A percentile compares a stretch with the other conserved stretches of the same genome.
phyloP scores from a whole-genome alignment of 331 rosid genomes.

The Malus hybrid region DNA sequence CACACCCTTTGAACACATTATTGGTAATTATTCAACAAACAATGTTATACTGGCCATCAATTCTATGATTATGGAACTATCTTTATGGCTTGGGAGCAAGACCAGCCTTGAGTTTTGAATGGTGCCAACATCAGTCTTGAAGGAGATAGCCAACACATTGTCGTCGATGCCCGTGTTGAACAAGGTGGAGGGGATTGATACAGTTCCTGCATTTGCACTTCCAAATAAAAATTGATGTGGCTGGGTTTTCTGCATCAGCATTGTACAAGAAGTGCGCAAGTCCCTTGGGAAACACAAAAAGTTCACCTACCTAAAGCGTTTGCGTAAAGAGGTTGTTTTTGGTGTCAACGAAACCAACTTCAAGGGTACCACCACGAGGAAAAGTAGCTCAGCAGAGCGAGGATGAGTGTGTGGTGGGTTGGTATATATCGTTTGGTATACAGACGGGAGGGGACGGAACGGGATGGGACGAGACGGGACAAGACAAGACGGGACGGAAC shows the following conservation, averaged over 20 bases:
- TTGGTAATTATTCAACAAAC: not conserved
- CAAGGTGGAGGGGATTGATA: constrained; percentile 10
- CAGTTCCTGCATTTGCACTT: constrained; percentile 16
- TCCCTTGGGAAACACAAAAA: constrained; percentile 26
- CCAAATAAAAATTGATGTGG: constrained; percentile 21
- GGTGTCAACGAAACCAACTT: too few relatives aligned
- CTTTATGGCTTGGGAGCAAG: constrained; percentile 12
- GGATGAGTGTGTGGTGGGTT: too few relatives aligned
- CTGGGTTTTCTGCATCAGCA: not conserved
- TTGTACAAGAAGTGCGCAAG: constrained; percentile 26
- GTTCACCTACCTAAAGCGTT: constrained; percentile 17
- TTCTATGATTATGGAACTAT: not conserved
- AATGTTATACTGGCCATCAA: too few relatives aligned
- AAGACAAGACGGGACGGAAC: too few relatives aligned
- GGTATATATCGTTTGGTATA: too few relatives aligned
- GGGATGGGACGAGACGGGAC: too few relatives aligned
- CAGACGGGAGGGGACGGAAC: too few relatives aligned
- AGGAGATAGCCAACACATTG: constrained; percentile 9
- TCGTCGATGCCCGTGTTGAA: constrained; percentile 14
- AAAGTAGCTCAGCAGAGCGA: too few relatives aligned
- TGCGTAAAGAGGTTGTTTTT: constrained; percentile 21
- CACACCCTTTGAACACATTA: not conserved
- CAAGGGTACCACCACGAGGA: too few relatives aligned
- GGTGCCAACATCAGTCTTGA: constrained; percentile 17
- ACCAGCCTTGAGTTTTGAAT: constrained; percentile 13